Conservation (phyloP, 2,329 filamentous ascomycete species). For the Botrytis fabae region DNA sequence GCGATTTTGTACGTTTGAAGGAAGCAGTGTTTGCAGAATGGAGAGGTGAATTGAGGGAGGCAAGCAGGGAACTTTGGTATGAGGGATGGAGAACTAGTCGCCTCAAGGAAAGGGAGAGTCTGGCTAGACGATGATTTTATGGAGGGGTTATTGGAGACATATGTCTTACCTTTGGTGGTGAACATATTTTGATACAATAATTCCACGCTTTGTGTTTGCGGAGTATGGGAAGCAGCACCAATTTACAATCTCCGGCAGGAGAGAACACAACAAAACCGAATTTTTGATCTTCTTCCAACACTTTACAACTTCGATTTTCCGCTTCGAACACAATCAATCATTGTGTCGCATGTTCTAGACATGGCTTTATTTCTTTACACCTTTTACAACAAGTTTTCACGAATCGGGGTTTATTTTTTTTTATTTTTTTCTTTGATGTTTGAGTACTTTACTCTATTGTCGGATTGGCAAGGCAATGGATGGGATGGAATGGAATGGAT, state of each 20-base stretch:
- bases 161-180: slow-evolving; percentile 12
- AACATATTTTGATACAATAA: not conserved
- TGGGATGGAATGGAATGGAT: slow-evolving; percentile 11
- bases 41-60: slow-evolving; percentile 86
- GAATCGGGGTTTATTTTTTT: not conserved
- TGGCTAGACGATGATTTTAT: slow-evolving; percentile 33
- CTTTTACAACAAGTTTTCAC: not conserved
- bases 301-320: not conserved
- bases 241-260: not conserved
- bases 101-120: slow-evolving; percentile 44
- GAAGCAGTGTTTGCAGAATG: slow-evolving; percentile 92
- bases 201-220: not conserved
- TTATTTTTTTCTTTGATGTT: slow-evolving; percentile 7
- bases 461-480: slow-evolving; percentile 1
- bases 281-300: slow-evolving; percentile 4
- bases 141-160: slow-evolving; percentile 5
- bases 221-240: not conserved
- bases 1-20: slow-evolving; percentile 88
- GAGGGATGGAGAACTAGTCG: slow-evolving; percentile 86
- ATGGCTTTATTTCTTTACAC: slow-evolving; percentile 10
- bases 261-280: not conserved
- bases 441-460: slow-evolving; percentile 1
- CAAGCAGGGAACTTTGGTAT: slow-evolving; percentile 90
- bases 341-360: not conserved
- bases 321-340: not conserved